Base-by-base conservation (phyloP, 441 rosid genomes). In the Erysimum cheiri region DNA sequence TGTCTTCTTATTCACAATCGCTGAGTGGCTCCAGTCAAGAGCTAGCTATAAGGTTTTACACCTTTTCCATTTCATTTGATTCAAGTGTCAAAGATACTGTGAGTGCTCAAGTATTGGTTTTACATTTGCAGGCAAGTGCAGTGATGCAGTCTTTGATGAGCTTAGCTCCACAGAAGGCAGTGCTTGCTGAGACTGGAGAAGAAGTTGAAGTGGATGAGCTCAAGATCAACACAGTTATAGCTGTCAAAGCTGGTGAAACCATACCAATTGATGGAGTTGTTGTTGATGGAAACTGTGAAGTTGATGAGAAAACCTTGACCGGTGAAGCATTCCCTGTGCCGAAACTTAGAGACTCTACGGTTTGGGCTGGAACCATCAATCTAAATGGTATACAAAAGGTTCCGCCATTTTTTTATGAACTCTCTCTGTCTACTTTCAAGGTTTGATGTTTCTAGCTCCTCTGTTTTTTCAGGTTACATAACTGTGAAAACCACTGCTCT, bases 341-440 rank as follows among this genome's bases (percentile, higher is more conserved):
- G 61, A 94, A 94, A 70, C 83, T 83, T 22, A 76, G 60, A 44
- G 94, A 89, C 69, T 88, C 93, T 0, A 61, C 78, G 5, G 96
- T 92, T 10, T 92, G 86, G 96, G 97, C 99, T 43, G 98, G 98
- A 78, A 92, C 97, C 61, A 83, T 95, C 26, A 95, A 90, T 77
- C 77, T 90, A 33, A 87, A 92, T 70, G 99, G 98, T 92, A 63
- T 36, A 0, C 1, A 8, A 7, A 31, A 26, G 17, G 6, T 56
- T 55, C 36, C n/a, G n/a, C n/a, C n/a, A n/a, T n/a, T n/a, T 3
- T 35, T 4, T 9, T 28, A 12, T 43, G 13, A 4, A 10, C 28
- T 58, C 29, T 15, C 22, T 24, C 40, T 19, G 32, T 70, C 24
- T 56, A 13, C 52, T 60, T 13, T 9, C 13, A 6, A 26, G 56